A percentile compares a stretch with the other conserved stretches of the same genome.
Evolutionary conservation across 768 basidiomycete species (phyloP).

Genomic region (Plicaturopsis crispa): DNA sequence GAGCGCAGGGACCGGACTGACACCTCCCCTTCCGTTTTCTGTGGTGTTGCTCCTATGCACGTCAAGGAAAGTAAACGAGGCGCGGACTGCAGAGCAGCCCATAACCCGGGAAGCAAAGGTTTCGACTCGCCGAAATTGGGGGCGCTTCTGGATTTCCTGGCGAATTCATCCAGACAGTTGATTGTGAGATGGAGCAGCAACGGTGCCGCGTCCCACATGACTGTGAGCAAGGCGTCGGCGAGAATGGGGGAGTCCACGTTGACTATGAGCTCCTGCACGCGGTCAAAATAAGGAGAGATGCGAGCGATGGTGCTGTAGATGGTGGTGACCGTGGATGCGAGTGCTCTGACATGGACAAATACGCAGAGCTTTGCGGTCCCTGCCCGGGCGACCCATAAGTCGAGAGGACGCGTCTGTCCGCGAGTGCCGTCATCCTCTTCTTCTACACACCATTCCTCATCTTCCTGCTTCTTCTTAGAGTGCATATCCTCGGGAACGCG

Average conservation of each 20-base stretch:
- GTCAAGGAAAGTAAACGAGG: neutral
- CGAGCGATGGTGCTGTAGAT: neutral
- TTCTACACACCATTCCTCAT: constrained; percentile 7
- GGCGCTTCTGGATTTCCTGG: neutral
- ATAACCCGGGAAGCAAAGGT: too few relatives aligned
- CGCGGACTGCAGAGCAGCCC: neutral
- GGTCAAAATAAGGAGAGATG: neutral
- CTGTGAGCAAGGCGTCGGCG: neutral
- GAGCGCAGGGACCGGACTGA: neutral
- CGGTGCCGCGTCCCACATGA: neutral
- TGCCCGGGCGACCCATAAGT: constrained; percentile 6
- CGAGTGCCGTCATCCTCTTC: constrained; percentile 6
- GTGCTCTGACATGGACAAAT: neutral
- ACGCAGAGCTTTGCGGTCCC: neutral
- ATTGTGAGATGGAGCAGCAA: neutral
- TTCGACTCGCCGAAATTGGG: too few relatives aligned
- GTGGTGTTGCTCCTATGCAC: neutral
- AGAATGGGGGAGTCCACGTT: neutral
- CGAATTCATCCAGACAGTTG: neutral
- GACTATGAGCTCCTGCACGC: neutral
- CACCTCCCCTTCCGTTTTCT: neutral
- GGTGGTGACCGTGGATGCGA: neutral
- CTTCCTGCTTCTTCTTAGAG: neutral
- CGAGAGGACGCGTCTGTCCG: constrained; percentile 6
- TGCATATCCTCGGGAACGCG: too few relatives aligned